phyloP scores from a whole-genome alignment of 2,329 filamentous ascomycete genomes.

The Paecilomyces sp. region DNA sequence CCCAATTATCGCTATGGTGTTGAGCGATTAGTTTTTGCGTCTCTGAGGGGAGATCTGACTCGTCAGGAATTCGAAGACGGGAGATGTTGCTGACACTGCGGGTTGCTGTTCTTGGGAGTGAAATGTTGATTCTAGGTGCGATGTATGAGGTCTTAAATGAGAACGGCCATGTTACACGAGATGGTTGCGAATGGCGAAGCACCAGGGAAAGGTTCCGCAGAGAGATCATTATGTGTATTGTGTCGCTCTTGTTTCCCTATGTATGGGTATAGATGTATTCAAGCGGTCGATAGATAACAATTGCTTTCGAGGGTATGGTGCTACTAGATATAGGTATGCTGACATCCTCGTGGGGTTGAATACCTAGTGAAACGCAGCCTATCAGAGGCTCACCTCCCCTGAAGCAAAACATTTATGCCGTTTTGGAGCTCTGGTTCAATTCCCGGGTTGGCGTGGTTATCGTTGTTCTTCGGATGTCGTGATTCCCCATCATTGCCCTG shows the following conservation, averaged over 20 bases:
- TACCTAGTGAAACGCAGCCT: background rate
- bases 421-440: background rate
- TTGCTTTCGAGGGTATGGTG: background rate
- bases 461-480: background rate
- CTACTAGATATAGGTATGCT: background rate
- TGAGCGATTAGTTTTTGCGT: background rate
- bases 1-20: background rate
- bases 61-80: background rate
- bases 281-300: background rate
- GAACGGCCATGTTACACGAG: background rate
- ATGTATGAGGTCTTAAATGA: background rate
- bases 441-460: background rate
- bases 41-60: background rate
- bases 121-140: background rate
- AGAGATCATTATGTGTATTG: background rate
- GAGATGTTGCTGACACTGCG: slow-evolving; percentile 1
- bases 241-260: background rate
- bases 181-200: background rate
- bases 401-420: background rate
- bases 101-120: background rate
- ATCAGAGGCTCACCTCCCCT: background rate
- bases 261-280: background rate
- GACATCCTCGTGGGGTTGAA: background rate
- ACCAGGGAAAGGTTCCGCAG: background rate
- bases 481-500: background rate